Evolutionary conservation across 129 eudicot genomes (phyloP), one percentile per base, ranked within the genome.

Genomic region (Helianthus tuberosus): DNA sequence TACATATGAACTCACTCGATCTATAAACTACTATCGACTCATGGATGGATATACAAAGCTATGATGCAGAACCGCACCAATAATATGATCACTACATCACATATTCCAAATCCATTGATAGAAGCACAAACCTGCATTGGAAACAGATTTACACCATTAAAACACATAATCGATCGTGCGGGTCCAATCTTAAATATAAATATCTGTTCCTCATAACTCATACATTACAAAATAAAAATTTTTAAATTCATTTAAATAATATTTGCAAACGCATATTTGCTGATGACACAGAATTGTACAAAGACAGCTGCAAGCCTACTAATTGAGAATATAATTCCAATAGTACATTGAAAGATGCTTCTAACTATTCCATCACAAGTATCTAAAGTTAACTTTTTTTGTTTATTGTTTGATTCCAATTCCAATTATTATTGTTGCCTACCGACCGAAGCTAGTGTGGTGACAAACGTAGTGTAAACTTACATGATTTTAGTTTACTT

Each of bases 271-370:
- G 67, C 52, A 54, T 50, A 76, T 27, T 76, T 66, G 68, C 60
- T 47, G 69, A 55, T 57, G 67, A 25, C 59, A 77, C 52, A 36
- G 10, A 77, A 68, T 44, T 46, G 54, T 58, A 77, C 63, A 77
- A 48, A 64, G 72, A 43, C 65, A 65, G 79, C 58, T 77, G 44
- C 47, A 44, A 65, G 35, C 57, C 66, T 66, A 65, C 32, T 15
- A 51, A 52, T 20, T 76, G 81, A 77, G 75, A 49, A 59, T 59
- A 55, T 35, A 70, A 77, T 59, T 77, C 69, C 38, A 47, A 16
- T 68, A 48, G 60, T 74, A 62, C 51, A 32, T 32, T 64, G 68
- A 36, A 65, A 75, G 16, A 74, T 23, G 27, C 62, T 68, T 35
- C 60, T 46, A 57, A 57, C 59, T 62, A 59, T 58, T 60, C 74